Evolutionary conservation across 1,284 basidiomycete genomes (phyloP).

Genomic region (Cryptococcus sp.): DNA sequence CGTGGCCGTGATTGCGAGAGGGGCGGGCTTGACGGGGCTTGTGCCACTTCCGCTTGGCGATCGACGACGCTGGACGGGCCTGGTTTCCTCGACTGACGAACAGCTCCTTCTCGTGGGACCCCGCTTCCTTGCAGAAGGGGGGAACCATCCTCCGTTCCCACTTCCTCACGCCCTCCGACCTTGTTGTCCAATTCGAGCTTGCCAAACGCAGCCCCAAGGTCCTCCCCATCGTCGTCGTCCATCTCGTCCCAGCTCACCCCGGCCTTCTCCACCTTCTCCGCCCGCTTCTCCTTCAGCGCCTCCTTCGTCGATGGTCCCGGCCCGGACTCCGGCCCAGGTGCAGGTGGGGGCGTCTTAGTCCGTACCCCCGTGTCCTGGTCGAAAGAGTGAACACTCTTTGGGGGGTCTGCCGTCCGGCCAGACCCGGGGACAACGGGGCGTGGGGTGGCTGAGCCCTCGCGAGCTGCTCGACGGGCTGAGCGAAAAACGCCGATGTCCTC

Average conservation of each 20-base stretch:
- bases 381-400: constrained; percentile 28
- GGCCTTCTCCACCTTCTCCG: constrained; percentile 24
- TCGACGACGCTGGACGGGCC: constrained; percentile 9
- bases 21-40: neutral
- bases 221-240: constrained; percentile 26
- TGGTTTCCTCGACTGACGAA: constrained; percentile 2
- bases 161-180: neutral
- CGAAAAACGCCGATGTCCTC: constrained; percentile 86
- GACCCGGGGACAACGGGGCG: constrained; percentile 34
- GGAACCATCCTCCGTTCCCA: constrained; percentile 14
- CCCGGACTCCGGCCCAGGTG: neutral
- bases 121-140: constrained; percentile 19
- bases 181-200: constrained; percentile 13
- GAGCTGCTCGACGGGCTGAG: constrained; percentile 66
- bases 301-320: constrained; percentile 49
- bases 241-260: constrained; percentile 31
- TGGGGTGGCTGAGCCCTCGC: constrained; percentile 53
- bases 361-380: constrained; percentile 19
- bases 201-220: constrained; percentile 28
- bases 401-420: constrained; percentile 10
- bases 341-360: constrained; percentile 52
- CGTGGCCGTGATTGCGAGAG: neutral
- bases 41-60: constrained; percentile 6
- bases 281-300: constrained; percentile 64
- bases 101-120: constrained; percentile 4